Evolutionary conservation across 352 stramenopile species (phyloP).

Genomic region (Pythium sp.): DNA sequence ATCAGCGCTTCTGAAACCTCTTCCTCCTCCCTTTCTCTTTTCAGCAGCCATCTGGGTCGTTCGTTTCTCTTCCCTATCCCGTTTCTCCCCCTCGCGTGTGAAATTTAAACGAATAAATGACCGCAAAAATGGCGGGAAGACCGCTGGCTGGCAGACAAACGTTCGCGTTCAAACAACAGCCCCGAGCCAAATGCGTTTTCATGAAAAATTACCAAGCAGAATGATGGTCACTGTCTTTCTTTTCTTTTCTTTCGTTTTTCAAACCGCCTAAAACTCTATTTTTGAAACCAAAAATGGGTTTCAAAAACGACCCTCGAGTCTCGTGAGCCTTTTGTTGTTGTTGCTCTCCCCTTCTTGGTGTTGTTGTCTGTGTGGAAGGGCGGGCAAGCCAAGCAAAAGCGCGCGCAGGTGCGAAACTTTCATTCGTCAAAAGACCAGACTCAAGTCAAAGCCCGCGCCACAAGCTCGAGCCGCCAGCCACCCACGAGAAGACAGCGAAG

Average conservation of each 20-base stretch:
- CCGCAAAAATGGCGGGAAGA: conserved; percentile 9
- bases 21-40: conserved; percentile 13
- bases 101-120: conserved; percentile 4
- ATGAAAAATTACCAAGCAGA: background rate
- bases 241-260: conserved; percentile 10
- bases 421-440: conserved; percentile 86
- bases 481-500: conserved; percentile 29
- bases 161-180: background rate
- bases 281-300: conserved; percentile 17
- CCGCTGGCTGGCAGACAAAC: conserved; percentile 3
- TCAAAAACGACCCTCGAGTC: conserved; percentile 13
- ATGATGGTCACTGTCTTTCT: conserved; percentile 1
- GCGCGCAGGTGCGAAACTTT: conserved; percentile 38
- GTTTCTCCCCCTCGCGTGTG: background rate
- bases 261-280: conserved; percentile 10
- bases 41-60: background rate
- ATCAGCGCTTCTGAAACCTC: conserved; percentile 9
- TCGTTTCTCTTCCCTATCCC: background rate
- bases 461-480: conserved; percentile 53
- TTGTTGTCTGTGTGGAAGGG: background rate
- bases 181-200: background rate
- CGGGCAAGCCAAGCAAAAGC: background rate
- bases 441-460: conserved; percentile 69
- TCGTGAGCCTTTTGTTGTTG: background rate
- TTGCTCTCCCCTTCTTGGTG: background rate